Conservation (phyloP, 192 early-diverging fungal genomes). For the Martensiomyces pterosporus region DNA sequence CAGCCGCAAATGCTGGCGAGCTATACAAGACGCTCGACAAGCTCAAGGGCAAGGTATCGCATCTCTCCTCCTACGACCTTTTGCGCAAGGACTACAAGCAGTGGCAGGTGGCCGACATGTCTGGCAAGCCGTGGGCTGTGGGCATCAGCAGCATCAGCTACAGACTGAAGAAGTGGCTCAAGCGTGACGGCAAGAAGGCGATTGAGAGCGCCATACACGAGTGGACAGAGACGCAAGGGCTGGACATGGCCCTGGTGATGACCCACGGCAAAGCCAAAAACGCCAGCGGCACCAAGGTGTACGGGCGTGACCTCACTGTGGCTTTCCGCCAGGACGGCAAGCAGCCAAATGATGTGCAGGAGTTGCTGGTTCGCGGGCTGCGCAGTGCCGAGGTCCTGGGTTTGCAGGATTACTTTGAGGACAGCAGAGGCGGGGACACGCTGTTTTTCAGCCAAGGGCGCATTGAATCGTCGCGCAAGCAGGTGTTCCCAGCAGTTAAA, state of each 20-base stretch:
- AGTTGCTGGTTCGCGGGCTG: constrained; percentile 8
- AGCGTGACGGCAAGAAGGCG: constrained; percentile 22
- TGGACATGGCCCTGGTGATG: constrained; percentile 45
- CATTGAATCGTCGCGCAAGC: constrained; percentile 33
- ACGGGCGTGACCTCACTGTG: constrained; percentile 35
- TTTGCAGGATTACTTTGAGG: constrained; percentile 1
- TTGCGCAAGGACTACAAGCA: constrained; percentile 54
- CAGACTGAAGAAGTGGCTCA: constrained; percentile 43
- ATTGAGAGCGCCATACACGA: constrained; percentile 15
- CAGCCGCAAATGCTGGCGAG: constrained; percentile 11
- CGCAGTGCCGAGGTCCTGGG: constrained; percentile 1
- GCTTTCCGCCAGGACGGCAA: constrained; percentile 6
- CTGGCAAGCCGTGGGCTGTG: constrained; percentile 14
- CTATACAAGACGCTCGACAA: constrained; percentile 28
- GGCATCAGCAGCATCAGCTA: constrained; percentile 46
- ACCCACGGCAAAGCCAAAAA: constrained; percentile 40
- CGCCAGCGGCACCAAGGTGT: constrained; percentile 10
- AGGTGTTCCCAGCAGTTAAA: constrained; percentile 40
- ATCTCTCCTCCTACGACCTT: constrained; percentile 28
- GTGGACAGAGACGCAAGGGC: constrained; percentile 19
- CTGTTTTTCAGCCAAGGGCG: constrained; percentile 20
- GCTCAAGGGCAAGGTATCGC: constrained; percentile 35
- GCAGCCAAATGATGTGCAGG: background rate
- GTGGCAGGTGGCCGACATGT: constrained; percentile 23
- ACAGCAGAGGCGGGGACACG: background rate